phyloP scores from a whole-genome alignment of 139 green algal genomes.

The Micractinium sp. region DNA sequence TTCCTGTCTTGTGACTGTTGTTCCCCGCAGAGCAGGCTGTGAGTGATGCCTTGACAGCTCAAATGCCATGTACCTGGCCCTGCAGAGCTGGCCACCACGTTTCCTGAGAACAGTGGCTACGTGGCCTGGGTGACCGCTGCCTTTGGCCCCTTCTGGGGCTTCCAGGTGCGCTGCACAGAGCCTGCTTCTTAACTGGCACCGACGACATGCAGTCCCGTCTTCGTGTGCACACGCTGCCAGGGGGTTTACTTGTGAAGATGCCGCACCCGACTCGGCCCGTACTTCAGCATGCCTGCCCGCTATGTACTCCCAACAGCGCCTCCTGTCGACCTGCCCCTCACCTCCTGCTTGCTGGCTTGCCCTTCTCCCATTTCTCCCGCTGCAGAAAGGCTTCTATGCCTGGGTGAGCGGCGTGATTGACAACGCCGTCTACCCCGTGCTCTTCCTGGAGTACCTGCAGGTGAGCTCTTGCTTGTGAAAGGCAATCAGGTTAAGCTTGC shows the following conservation, averaged over 20 bases:
- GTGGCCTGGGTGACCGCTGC: slow-evolving; percentile 97
- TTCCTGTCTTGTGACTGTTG: not conserved
- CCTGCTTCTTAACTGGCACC: not conserved
- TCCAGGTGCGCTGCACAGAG: slow-evolving; percentile 66
- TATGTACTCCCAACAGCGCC: not conserved
- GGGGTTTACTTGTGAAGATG: not conserved
- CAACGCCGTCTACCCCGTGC: slow-evolving; percentile 96
- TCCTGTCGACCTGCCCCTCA: not conserved
- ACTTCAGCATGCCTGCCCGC: not conserved
- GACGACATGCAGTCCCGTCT: not conserved
- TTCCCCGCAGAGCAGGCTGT: no score
- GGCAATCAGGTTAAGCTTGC: no score
- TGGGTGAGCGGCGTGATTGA: slow-evolving; percentile 95
- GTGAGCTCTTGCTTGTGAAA: not conserved
- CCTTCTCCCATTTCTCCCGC: not conserved
- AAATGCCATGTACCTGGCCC: not conserved
- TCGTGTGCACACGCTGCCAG: not conserved
- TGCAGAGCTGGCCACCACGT: slow-evolving; percentile 87
- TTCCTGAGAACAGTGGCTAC: slow-evolving; percentile 94
- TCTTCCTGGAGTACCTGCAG: slow-evolving; percentile 91
- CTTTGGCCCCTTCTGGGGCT: slow-evolving; percentile 97
- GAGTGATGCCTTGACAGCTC: no score
- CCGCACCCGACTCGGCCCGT: not conserved
- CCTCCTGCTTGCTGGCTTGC: not conserved
- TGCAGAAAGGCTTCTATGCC: slow-evolving; percentile 86